Evolutionary conservation across 2,329 filamentous ascomycete genomes (phyloP), one percentile per base, ranked within the genome.

Genomic region (Reticulascus tulasneorum): DNA sequence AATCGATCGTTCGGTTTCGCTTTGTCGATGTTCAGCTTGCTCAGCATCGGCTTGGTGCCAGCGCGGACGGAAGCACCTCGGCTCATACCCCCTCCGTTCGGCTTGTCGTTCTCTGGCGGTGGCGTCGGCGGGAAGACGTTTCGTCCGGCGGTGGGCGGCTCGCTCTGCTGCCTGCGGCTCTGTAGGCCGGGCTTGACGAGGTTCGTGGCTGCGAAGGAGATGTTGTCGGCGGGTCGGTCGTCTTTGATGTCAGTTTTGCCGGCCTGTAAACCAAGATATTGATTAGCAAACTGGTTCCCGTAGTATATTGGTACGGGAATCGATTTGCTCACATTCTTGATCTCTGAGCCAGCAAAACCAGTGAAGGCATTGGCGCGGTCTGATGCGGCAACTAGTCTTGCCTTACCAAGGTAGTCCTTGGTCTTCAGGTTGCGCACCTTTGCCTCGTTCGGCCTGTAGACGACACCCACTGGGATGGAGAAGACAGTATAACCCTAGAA

Each of bases 381-480:
- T 2, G 87, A 86, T 18, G 90, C 86, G 17, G 93, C 93, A 8
- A 98, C 86, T 22, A 98, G 71, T 42, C 88, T 79, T n/a, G 93
- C 89, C 63, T 96, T 96, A 43, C 93, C 93, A 4, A 98, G 79
- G 53, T 98, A 98, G 57, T 98, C 90, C 60, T 97, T 97, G 16
- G 89, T 87, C 70, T 96, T 95, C 53, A 98, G 71, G 55, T 98
- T 98, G 64, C 94, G 94, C 48, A 98, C 93, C 64, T 98, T 98
- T 46, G 93, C 90, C 54, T 94, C 90, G 57, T 96, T 97, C 16
- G 93, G 93, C 40, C 93, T 76, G 63, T 97, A 98, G 12, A 98
- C 78, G 21, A 96, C 86, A 17, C 93, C 93, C 10, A 97, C 90
- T 1, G 93, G 93, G 35, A 97, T 97, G 0, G 90, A 97, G 66